A percentile compares a stretch with the other conserved stretches of the same genome.
Evolutionary conservation across 2,329 filamentous ascomycete genomes (phyloP).

Genomic region (Phaeosphaeriaceae sp.): DNA sequence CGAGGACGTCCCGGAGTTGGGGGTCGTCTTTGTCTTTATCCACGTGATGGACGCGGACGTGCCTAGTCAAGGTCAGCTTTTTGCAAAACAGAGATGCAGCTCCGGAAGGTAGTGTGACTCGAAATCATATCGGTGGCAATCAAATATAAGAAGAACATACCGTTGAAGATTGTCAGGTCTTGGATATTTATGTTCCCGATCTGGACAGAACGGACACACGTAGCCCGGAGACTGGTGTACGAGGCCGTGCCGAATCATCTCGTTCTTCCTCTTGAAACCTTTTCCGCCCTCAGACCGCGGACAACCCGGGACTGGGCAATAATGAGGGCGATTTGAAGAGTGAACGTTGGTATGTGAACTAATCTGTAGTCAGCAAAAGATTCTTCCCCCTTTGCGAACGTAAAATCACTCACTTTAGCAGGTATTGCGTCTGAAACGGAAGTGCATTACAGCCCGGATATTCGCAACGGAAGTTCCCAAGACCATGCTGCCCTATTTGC

Average conservation of each 20-base stretch:
- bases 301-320: conserved; percentile 66
- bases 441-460: conserved; percentile 71
- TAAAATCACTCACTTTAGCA: conserved; percentile 67
- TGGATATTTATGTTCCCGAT: conserved; percentile 92
- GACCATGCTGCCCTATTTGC: conserved; percentile 35
- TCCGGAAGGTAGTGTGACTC: not conserved
- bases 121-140: no score
- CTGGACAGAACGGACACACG: conserved; percentile 93
- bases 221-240: conserved; percentile 96
- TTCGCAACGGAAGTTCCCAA: conserved; percentile 59
- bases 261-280: conserved; percentile 73
- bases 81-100: not conserved
- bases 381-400: not conserved
- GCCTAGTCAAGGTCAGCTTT: conserved; percentile 59
- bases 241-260: conserved; percentile 79
- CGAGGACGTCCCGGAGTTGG: conserved; percentile 78
- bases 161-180: conserved; percentile 94
- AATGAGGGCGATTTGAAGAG: conserved; percentile 68
- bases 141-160: conserved; percentile 58
- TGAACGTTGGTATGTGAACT: conserved; percentile 76
- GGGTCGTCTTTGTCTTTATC: conserved; percentile 92
- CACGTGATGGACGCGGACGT: conserved; percentile 89
- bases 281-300: conserved; percentile 67
- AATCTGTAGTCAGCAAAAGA: conserved; percentile 3
- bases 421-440: conserved; percentile 78